Evolutionary conservation across 2,329 filamentous ascomycete species (phyloP).

Genomic region (Colletotrichum agaves): DNA sequence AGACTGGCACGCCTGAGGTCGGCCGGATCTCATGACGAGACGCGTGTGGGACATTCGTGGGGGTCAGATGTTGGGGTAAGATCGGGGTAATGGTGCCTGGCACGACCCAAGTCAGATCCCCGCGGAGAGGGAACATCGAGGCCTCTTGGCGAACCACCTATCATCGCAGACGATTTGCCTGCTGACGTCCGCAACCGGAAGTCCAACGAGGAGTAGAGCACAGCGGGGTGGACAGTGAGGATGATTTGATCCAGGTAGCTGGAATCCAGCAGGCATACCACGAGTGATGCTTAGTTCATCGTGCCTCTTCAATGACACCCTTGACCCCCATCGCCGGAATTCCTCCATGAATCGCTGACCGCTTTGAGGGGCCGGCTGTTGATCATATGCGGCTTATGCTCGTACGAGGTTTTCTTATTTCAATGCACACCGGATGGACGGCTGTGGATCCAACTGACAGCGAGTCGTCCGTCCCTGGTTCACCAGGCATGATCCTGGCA

Average conservation of each 20-base stretch:
- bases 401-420: slow-evolving; percentile 5
- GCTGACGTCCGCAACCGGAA: neutral
- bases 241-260: slow-evolving; percentile 1
- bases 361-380: neutral
- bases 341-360: slow-evolving; percentile 15
- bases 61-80: slow-evolving; percentile 28
- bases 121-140: neutral
- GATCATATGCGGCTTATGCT: neutral
- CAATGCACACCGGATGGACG: neutral
- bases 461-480: neutral
- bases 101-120: neutral
- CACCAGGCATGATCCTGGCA: neutral
- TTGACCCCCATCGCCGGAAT: slow-evolving; percentile 1
- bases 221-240: neutral
- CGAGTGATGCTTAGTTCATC: neutral
- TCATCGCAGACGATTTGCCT: neutral
- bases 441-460: neutral
- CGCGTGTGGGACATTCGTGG: slow-evolving; percentile 23
- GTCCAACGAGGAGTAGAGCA: too few species aligned
- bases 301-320: neutral
- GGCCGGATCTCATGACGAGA: neutral
- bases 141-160: neutral
- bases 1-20: too few species aligned
- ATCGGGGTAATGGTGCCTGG: neutral
- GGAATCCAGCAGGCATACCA: neutral